Percentiles rank a stretch among this genome's conserved stretches.
phyloP scores from a whole-genome alignment of 2,329 filamentous ascomycete genomes.

The Colletotrichum graminicola region DNA sequence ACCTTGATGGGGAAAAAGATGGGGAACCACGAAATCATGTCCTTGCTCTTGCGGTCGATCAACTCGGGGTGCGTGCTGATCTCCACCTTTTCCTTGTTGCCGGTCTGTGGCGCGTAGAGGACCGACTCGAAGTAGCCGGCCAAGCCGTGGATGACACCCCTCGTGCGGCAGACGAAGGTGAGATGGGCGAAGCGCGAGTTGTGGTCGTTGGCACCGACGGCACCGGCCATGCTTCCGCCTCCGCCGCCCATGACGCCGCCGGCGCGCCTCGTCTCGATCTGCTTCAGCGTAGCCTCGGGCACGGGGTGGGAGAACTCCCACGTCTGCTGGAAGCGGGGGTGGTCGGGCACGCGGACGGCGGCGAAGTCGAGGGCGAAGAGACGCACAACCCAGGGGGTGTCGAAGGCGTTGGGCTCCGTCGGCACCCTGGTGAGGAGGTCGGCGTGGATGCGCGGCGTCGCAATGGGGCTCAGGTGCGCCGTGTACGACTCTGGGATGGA shows the following conservation, averaged over 20 bases:
- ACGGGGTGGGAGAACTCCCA: constrained; percentile 87
- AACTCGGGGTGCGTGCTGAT: constrained; percentile 92
- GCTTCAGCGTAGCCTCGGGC: constrained; percentile 67
- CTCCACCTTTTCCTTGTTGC: constrained; percentile 73
- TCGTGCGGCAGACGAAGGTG: constrained; percentile 80
- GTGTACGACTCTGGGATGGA: constrained; percentile 96
- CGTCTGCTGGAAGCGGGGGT: constrained; percentile 76
- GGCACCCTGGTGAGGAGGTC: constrained; percentile 77
- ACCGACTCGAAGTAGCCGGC: constrained; percentile 97
- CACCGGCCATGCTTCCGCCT: constrained; percentile 79
- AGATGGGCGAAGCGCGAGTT: constrained; percentile 85
- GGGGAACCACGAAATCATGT: constrained; percentile 99
- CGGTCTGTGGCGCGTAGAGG: constrained; percentile 75
- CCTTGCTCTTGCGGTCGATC: constrained; percentile 92
- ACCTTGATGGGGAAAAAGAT: constrained; percentile 98
- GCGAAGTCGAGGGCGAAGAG: constrained; percentile 90
- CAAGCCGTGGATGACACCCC: constrained; percentile 89
- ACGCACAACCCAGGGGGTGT: constrained; percentile 95
- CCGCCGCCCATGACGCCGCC: constrained; percentile 76
- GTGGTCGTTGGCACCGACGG: constrained; percentile 89
- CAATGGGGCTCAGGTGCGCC: constrained; percentile 91
- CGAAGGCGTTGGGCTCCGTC: constrained; percentile 78
- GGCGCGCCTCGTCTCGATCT: constrained; percentile 68
- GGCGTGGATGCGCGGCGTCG: constrained; percentile 85
- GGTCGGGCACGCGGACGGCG: constrained; percentile 66